Evolutionary conservation across 345 rosid genomes (phyloP).

Genomic region (Brassica incana): DNA sequence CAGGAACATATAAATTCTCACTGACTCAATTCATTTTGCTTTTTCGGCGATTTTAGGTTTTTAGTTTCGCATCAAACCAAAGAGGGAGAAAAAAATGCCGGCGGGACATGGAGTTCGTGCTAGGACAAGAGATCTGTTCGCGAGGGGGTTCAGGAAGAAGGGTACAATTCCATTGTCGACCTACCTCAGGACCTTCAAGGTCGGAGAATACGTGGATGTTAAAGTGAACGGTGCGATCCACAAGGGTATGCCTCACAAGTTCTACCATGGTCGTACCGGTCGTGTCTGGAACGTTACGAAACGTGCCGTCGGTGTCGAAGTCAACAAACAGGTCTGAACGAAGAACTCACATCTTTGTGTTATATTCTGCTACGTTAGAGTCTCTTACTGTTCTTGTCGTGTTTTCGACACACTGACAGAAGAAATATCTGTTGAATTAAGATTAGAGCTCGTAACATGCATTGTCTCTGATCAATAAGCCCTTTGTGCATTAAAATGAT

Average conservation of each 20-base stretch:
- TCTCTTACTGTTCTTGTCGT: background rate
- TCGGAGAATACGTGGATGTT: slow-evolving; percentile 74
- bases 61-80: background rate
- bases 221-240: slow-evolving; percentile 86
- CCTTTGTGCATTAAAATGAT: too few relatives aligned
- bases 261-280: slow-evolving; percentile 75
- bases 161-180: slow-evolving; percentile 73
- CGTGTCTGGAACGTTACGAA: slow-evolving; percentile 88
- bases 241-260: slow-evolving; percentile 53
- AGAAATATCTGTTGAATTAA: too few relatives aligned
- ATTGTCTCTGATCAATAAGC: too few relatives aligned
- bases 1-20: background rate
- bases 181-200: slow-evolving; percentile 67
- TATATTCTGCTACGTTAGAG: too few relatives aligned
- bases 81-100: slow-evolving; percentile 46
- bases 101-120: slow-evolving; percentile 70
- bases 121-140: slow-evolving; percentile 72
- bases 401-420: too few relatives aligned
- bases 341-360: background rate
- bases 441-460: background rate
- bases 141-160: slow-evolving; percentile 81
- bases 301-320: slow-evolving; percentile 80
- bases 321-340: slow-evolving; percentile 66
- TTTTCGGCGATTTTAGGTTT: background rate
- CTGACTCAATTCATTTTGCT: background rate